Conservation (phyloP, 1,139 yeast species). For the Sugiyamaella pinicola region DNA sequence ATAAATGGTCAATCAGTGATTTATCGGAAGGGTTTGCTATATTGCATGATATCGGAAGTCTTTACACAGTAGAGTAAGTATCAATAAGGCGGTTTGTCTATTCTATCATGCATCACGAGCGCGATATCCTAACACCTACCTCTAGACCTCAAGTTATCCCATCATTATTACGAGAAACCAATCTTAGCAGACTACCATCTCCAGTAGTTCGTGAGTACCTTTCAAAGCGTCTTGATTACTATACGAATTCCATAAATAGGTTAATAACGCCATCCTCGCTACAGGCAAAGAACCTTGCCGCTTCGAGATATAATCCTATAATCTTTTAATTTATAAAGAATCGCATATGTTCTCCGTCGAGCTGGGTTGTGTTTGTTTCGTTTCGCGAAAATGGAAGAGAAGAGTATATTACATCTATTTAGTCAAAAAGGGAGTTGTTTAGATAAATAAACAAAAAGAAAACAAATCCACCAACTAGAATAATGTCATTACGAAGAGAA, state of each 20-base stretch:
- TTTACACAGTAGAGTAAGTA: conserved; percentile 70
- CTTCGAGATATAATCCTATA: conserved; percentile 19
- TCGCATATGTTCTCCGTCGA: background rate
- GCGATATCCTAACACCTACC: background rate
- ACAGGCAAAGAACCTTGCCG: conserved; percentile 9
- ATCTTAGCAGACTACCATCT: conserved; percentile 68
- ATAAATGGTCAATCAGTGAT: conserved; percentile 65
- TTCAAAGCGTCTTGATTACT: conserved; percentile 66
- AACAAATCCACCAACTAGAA: conserved; percentile 2
- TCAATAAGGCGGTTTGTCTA: background rate
- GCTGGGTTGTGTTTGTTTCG: too few species aligned
- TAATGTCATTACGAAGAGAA: conserved; percentile 6
- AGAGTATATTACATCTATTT: too few species aligned
- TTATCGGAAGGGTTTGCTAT: conserved; percentile 71
- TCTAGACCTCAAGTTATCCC: conserved; percentile 60
- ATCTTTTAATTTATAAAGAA: conserved; percentile 14
- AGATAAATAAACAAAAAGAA: conserved; percentile 16
- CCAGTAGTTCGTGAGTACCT: conserved; percentile 68
- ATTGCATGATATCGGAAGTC: conserved; percentile 78
- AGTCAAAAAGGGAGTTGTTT: conserved; percentile 15
- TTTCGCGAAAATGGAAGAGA: too few species aligned
- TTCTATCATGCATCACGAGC: conserved; percentile 29
- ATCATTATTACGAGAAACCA: conserved; percentile 82
- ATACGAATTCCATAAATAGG: conserved; percentile 57
- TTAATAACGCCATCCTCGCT: conserved; percentile 34